Conservation (phyloP, 2,329 filamentous ascomycete genomes). For the Verticillium longisporum region DNA sequence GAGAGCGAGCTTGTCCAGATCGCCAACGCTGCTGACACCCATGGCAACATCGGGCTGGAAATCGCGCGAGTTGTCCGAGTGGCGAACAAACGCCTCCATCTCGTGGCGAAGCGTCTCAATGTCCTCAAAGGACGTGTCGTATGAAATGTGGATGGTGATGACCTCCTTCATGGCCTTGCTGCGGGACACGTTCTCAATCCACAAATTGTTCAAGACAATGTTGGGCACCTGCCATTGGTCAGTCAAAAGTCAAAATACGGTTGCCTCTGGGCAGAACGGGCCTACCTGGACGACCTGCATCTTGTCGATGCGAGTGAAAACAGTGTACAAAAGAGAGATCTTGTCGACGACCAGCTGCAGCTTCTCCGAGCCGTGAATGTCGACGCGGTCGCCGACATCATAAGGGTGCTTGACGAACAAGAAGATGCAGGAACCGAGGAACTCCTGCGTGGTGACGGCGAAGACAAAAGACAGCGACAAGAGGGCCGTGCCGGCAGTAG, state of each 20-base stretch:
- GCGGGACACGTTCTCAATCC: conserved; percentile 90
- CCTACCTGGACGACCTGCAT: conserved; percentile 62
- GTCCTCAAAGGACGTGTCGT: conserved; percentile 83
- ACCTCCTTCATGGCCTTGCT: conserved; percentile 88
- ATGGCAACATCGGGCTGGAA: conserved; percentile 82
- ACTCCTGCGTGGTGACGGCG: conserved; percentile 83
- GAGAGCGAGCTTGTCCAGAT: conserved; percentile 82
- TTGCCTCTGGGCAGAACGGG: not conserved
- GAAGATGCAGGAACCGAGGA: conserved; percentile 98
- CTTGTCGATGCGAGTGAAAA: conserved; percentile 78
- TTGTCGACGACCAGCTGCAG: conserved; percentile 70
- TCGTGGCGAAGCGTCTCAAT: conserved; percentile 78
- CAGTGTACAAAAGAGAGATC: conserved; percentile 87
- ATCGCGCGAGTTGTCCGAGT: conserved; percentile 81
- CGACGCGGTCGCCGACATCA: conserved; percentile 90
- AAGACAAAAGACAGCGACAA: conserved; percentile 97
- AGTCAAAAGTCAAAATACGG: not conserved
- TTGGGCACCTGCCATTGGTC: conserved; percentile 65
- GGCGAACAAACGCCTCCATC: conserved; percentile 76
- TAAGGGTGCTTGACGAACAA: conserved; percentile 98
- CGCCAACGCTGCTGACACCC: conserved; percentile 69
- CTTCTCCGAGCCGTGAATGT: conserved; percentile 52
- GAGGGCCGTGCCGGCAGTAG: conserved; percentile 84
- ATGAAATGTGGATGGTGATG: conserved; percentile 73
- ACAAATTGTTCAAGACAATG: conserved; percentile 83